phyloP scores from a whole-genome alignment of 495 filamentous ascomycete genomes.

The Aspergillus bertholletiae region DNA sequence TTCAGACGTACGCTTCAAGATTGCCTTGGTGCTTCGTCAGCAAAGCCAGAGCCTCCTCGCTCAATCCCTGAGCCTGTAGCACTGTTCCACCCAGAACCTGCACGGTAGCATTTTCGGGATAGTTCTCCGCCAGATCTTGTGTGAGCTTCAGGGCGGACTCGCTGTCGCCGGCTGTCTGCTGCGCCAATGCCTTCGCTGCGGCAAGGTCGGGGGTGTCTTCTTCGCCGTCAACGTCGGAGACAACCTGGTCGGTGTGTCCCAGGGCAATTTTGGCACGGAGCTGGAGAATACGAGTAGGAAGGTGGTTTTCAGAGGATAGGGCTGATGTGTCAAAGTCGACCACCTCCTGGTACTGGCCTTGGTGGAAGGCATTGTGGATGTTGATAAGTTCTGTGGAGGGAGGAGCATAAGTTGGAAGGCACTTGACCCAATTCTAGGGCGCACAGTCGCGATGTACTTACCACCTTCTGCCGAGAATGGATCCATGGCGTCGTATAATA shows the following conservation, averaged over 20 bases:
- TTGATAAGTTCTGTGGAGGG: conserved; percentile 76
- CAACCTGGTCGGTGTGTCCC: conserved; percentile 68
- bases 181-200: conserved; percentile 75
- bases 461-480: conserved; percentile 91
- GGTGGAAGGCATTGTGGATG: conserved; percentile 93
- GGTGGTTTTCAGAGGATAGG: conserved; percentile 70
- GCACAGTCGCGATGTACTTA: conserved; percentile 29
- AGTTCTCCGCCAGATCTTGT: conserved; percentile 60
- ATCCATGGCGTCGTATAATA: conserved; percentile 57
- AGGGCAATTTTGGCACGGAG: conserved; percentile 80
- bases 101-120: conserved; percentile 73
- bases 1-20: conserved; percentile 79
- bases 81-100: conserved; percentile 78
- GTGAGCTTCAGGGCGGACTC: conserved; percentile 58
- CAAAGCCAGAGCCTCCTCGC: conserved; percentile 77
- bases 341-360: conserved; percentile 81
- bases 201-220: conserved; percentile 66
- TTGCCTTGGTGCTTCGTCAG: conserved; percentile 78
- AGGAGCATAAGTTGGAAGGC: conserved; percentile 6
- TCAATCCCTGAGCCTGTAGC: conserved; percentile 68
- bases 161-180: conserved; percentile 55
- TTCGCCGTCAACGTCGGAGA: conserved; percentile 62
- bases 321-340: conserved; percentile 74
- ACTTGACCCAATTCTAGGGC: neutral
- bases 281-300: conserved; percentile 74